Evolutionary conservation across 108 stramenopile species (phyloP).

Genomic region (Mayamaea pseudoterrestris): DNA sequence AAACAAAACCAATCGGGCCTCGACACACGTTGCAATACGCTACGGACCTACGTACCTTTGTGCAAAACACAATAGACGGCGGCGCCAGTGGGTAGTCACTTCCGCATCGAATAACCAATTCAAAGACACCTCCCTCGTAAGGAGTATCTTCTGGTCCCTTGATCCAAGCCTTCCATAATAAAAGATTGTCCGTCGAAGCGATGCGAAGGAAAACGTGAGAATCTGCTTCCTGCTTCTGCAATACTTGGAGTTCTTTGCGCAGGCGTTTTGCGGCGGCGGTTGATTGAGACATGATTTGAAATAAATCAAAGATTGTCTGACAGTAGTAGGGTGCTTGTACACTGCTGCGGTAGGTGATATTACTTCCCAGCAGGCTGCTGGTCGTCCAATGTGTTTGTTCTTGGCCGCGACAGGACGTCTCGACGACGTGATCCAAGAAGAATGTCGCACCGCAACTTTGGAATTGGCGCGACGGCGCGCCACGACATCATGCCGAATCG

Average conservation of each 20-base stretch:
- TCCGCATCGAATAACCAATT: conserved; percentile 72
- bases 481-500: no score
- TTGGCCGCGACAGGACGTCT: no score
- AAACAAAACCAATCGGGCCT: not conserved
- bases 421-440: no score
- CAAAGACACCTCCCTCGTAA: conserved; percentile 82
- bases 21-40: not conserved
- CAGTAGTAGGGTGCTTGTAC: no score
- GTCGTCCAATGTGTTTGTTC: no score
- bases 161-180: conserved; percentile 54
- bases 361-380: no score
- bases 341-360: no score
- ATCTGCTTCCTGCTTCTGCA: conserved; percentile 51
- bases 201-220: conserved; percentile 58
- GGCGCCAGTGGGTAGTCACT: conserved; percentile 87
- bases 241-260: conserved; percentile 73
- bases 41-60: conserved; percentile 24
- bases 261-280: conserved; percentile 74
- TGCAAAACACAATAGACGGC: conserved; percentile 83
- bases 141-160: conserved; percentile 75
- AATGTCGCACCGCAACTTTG: no score
- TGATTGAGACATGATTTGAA: conserved; percentile 18
- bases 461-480: no score
- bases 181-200: conserved; percentile 26
- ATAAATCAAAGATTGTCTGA: no score